A percentile compares a stretch with the other conserved stretches of the same genome.
Evolutionary conservation across 2,329 filamentous ascomycete species (phyloP).

Genomic region (Dactylellina leptospora): DNA sequence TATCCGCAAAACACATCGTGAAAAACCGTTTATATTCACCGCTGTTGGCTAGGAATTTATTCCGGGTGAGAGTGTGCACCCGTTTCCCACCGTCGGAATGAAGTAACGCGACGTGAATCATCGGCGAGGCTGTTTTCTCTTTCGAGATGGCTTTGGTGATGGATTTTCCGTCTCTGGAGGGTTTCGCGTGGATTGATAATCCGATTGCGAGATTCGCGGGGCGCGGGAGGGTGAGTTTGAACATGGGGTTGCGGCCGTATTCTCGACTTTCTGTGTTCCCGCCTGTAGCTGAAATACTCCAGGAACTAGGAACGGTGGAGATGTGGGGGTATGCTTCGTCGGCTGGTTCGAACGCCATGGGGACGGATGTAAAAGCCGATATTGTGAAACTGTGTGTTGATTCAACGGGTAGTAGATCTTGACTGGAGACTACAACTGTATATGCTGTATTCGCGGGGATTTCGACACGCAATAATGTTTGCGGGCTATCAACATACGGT

Average conservation of each 20-base stretch:
- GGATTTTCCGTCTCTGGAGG: conserved; percentile 32
- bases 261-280: conserved; percentile 71
- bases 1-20: conserved; percentile 70
- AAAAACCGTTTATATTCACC: conserved; percentile 88
- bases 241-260: conserved; percentile 50
- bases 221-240: conserved; percentile 72
- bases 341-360: conserved; percentile 71
- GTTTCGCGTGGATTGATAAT: conserved; percentile 66
- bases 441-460: conserved; percentile 63
- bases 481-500: conserved; percentile 92
- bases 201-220: conserved; percentile 87
- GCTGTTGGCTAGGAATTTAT: conserved; percentile 82
- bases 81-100: conserved; percentile 76
- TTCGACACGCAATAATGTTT: conserved; percentile 79
- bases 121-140: conserved; percentile 73
- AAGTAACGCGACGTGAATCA: conserved; percentile 84
- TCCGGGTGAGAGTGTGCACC: conserved; percentile 72
- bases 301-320: conserved; percentile 71
- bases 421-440: conserved; percentile 77
- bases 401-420: conserved; percentile 72
- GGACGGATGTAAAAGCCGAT: conserved; percentile 76
- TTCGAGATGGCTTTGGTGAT: conserved; percentile 72
- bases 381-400: conserved; percentile 84
- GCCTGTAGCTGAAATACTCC: conserved; percentile 82
- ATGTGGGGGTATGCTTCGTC: conserved; percentile 69